Conservation (phyloP, 768 basidiomycete genomes). For the Boletus reticuloceps region DNA sequence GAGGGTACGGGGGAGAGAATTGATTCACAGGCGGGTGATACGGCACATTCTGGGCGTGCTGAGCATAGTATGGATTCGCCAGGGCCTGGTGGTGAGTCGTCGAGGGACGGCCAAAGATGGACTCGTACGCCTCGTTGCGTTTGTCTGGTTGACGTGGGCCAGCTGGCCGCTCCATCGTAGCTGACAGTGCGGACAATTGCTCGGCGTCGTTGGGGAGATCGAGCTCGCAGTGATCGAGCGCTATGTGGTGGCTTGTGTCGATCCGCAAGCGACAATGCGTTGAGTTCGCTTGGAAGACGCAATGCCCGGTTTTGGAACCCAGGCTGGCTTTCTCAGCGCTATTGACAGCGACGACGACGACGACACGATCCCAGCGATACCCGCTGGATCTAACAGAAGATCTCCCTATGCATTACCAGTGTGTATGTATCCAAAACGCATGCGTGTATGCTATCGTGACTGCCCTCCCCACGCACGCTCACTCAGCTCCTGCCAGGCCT, state of each 20-base stretch:
- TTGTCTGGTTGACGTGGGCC: constrained; percentile 69
- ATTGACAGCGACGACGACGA: not conserved
- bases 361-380: no score
- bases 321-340: constrained; percentile 1
- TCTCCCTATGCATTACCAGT: constrained; percentile 2
- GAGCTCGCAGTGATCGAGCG: no score
- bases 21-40: constrained; percentile 26
- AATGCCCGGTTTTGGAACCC: constrained; percentile 24
- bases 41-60: constrained; percentile 14
- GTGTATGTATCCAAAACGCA: not conserved
- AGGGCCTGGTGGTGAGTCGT: constrained; percentile 46
- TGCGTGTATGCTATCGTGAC: constrained; percentile 2
- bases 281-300: constrained; percentile 6
- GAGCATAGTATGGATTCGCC: constrained; percentile 12
- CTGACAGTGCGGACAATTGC: not conserved
- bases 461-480: constrained; percentile 27
- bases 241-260: constrained; percentile 1
- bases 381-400: no score
- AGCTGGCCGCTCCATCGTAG: constrained; percentile 50
- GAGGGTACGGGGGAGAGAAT: constrained; percentile 39
- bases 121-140: constrained; percentile 78
- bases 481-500: constrained; percentile 53
- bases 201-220: constrained; percentile 1
- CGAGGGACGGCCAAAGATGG: constrained; percentile 81
- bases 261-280: constrained; percentile 1